Evolutionary conservation across 495 filamentous ascomycete genomes (phyloP), one percentile per base, ranked within the genome.

Genomic region (Aspergillus asperescens): DNA sequence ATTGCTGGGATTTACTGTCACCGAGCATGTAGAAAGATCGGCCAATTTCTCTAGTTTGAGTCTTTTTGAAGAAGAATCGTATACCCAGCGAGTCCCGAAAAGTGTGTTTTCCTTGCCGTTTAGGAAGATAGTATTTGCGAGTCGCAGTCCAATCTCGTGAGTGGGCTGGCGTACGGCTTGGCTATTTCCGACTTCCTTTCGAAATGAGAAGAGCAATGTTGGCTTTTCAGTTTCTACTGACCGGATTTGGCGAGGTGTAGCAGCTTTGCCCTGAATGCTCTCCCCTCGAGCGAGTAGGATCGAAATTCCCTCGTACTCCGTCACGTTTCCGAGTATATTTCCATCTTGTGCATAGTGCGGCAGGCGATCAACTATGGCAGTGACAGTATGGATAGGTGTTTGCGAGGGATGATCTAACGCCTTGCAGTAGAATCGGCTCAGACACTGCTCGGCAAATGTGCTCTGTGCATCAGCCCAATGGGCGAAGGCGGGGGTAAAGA

Each of bases 61-160:
- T 16, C 50, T 57, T 15, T 65, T 58, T 40, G 50, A 50, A 13
- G 45, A 20, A 8, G 42, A 7, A 51, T 70, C 45, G 45, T 62
- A 54, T 52, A 51, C 32, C 86, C 86, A 90, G 28, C 61, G 72
- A 54, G 77, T 80, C 10, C 73, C 73, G 20, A 77, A 65, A 10
- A 90, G 69, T 3, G 84, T 87, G 15, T 81, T 79, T 27, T 76
- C 72, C 34, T 69, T 79, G 23, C 86, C 88, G 57, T 82, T 92
- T 39, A 79, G 68, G 59, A 92, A 93, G 10, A 90, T 59, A 0
- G 88, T 93, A 58, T 89, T 88, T 50, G 88, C 85, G 22, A 90
- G 74, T 7, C 86, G 88, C 16, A 89, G 28, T 38, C 73, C 71
- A 34, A 76, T 52, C 24, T 73, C 64, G 39, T 74, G 58, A 1